These are phyloP conservation scores for Phaeophleospora eucalypticola DNA, from an alignment of 2,329 filamentous ascomycete species.

Conservation along the genomic window DNA sequence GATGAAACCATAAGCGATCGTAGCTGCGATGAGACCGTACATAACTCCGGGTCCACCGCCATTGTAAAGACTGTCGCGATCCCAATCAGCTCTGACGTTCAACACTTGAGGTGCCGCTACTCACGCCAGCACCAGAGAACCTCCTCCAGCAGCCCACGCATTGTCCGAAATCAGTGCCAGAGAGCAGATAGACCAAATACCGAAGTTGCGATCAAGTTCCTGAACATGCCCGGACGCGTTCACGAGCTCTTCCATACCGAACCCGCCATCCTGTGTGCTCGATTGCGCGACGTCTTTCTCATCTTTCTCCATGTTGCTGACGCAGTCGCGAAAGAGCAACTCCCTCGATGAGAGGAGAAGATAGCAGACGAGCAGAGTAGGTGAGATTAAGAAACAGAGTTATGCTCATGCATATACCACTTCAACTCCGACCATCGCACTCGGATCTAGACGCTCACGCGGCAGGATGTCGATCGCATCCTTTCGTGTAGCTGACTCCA, in stretches of 20 bases:
- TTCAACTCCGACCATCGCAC: too few species aligned
- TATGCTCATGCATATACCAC: too few species aligned
- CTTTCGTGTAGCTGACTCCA: too few species aligned
- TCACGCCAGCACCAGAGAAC: conserved; percentile 23
- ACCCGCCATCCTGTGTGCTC: not conserved
- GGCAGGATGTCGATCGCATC: too few species aligned
- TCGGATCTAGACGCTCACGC: too few species aligned
- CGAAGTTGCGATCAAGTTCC: conserved; percentile 50
- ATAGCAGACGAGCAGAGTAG: too few species aligned
- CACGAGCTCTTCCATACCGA: conserved; percentile 31
- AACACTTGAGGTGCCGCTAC: conserved; percentile 1
- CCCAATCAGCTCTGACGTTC: not conserved
- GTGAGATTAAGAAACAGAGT: too few species aligned
- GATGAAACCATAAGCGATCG: conserved; percentile 50
- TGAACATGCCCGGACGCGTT: conserved; percentile 52
- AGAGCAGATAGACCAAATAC: conserved; percentile 43
- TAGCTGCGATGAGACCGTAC: conserved; percentile 47
- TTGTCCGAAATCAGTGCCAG: conserved; percentile 39
- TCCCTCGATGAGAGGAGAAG: too few species aligned
- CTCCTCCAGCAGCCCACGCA: conserved; percentile 28
- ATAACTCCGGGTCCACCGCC: conserved; percentile 46
- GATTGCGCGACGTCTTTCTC: not conserved
- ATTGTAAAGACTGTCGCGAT: conserved; percentile 42
- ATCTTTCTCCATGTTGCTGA: not conserved
- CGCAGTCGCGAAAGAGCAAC: too few species aligned